Evolutionary conservation across 495 filamentous ascomycete species (phyloP), one percentile per base, ranked within the genome.

Genomic region (Penicillium chermesinum): DNA sequence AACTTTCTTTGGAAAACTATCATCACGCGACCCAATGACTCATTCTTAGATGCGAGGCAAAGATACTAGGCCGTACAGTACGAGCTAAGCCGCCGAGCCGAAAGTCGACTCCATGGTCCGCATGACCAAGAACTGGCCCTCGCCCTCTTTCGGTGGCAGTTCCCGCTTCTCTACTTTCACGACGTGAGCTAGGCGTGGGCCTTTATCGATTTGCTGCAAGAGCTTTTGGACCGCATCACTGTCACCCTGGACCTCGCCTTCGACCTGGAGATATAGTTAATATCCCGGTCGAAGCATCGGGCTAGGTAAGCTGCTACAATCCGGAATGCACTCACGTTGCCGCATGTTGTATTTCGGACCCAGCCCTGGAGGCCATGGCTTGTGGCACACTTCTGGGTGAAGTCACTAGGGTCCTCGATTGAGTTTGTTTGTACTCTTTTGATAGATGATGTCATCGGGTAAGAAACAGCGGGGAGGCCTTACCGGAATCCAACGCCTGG

Each of bases 231-330:
- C 57, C 3, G 72, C 63, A 9, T 80, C 72, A 8, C 81, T 73
- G 12, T 76, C 66, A 25, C 91, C 91, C 58, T 96, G 91, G 2
- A 84, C 89, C 69, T 96, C 91, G 34, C 91, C 91, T 62, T 86
- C 82, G n/a, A 96, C 89, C 86, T 93, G 50, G 21, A 27, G 3
- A 27, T 10, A 3, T 16, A 12, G 4, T 42, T 7, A 27, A 12
- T 14, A 8, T 22, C 12, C 1, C 2, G 3, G 38, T 40, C 20
- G 35, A 12, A 41, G 15, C 2, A 3, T n/a, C 40, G 18, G 6
- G 33, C 15, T 19, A 33, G 13, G 25, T 32, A 25, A 6, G 52
- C 13, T 12, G 44, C 41, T 5, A 53, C 25, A 37, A 16, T 12
- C 7, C 19, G 41, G 27, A 25, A 35, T 41, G 9, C 12, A 41